phyloP scores from a whole-genome alignment of 108 stramenopile genomes.

The Pseudonitzschia delicatissima region DNA sequence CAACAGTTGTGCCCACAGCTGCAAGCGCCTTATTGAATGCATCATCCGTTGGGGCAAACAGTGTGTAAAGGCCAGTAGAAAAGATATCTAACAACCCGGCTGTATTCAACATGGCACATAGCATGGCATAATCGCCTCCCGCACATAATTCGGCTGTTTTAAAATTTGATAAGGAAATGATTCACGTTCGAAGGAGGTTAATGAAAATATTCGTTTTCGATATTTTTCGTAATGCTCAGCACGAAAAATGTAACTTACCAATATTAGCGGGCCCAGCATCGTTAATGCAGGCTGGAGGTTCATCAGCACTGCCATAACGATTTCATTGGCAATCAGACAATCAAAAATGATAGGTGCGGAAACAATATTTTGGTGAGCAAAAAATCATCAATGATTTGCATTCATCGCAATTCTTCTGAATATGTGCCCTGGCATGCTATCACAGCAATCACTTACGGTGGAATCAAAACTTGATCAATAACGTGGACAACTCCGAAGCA shows the following conservation, averaged over 20 bases:
- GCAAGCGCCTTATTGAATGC: slow-evolving; percentile 28
- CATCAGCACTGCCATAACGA: no score
- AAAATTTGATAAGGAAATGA: not conserved
- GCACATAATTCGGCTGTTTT: slow-evolving; percentile 3
- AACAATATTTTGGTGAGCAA: no score
- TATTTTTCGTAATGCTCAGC: not conserved
- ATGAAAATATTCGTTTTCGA: not conserved
- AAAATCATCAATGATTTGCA: no score
- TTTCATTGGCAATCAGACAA: no score
- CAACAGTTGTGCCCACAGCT: not conserved
- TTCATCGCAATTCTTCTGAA: no score
- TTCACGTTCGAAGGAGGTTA: not conserved
- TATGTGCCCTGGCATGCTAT: no score
- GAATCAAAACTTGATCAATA: slow-evolving; percentile 32
- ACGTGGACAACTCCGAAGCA: slow-evolving; percentile 55
- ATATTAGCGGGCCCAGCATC: no score
- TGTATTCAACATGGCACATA: not conserved
- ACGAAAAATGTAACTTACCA: no score
- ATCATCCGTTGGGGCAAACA: slow-evolving; percentile 45
- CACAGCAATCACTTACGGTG: not conserved
- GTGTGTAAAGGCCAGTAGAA: not conserved
- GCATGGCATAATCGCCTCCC: not conserved
- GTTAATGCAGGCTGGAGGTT: no score
- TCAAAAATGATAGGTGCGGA: no score
- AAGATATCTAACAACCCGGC: not conserved